Evolutionary conservation across 768 basidiomycete genomes (phyloP).

Genomic region (Ramaria rubella): DNA sequence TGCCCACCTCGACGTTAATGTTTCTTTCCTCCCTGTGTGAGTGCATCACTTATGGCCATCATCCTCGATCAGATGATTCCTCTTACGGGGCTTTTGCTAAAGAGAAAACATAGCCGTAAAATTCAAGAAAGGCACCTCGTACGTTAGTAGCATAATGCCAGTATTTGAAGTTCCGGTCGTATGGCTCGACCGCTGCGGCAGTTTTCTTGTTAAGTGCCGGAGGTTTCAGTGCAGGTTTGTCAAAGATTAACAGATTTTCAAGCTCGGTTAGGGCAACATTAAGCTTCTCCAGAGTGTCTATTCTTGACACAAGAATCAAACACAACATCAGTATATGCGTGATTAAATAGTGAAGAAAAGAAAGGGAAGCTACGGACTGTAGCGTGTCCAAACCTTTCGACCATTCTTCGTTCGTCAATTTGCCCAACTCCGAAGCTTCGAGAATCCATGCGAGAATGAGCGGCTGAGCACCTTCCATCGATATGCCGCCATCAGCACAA

Average conservation of each 20-base stretch:
- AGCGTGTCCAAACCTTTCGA: conserved; percentile 42
- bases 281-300: conserved; percentile 44
- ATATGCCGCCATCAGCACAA: conserved; percentile 62
- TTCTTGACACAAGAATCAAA: conserved; percentile 29
- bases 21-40: conserved; percentile 60
- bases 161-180: conserved; percentile 46
- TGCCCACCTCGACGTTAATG: conserved; percentile 71
- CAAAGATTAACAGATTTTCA: conserved; percentile 50
- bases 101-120: conserved; percentile 67
- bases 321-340: background rate
- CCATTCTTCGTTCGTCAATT: conserved; percentile 67
- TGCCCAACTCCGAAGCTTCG: conserved; percentile 64
- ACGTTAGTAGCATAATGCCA: conserved; percentile 41
- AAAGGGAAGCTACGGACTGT: conserved; percentile 30
- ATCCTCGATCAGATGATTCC: conserved; percentile 14
- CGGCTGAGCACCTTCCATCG: conserved; percentile 67
- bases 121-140: conserved; percentile 48
- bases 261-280: conserved; percentile 51
- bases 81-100: conserved; percentile 68
- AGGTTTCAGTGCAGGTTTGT: conserved; percentile 33
- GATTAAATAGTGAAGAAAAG: conserved; percentile 6
- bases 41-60: background rate
- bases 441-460: conserved; percentile 74
- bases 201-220: conserved; percentile 28
- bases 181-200: conserved; percentile 38